phyloP scores from a whole-genome alignment of 106 monocot genomes.

The Dendrobium chrysotoxum region DNA sequence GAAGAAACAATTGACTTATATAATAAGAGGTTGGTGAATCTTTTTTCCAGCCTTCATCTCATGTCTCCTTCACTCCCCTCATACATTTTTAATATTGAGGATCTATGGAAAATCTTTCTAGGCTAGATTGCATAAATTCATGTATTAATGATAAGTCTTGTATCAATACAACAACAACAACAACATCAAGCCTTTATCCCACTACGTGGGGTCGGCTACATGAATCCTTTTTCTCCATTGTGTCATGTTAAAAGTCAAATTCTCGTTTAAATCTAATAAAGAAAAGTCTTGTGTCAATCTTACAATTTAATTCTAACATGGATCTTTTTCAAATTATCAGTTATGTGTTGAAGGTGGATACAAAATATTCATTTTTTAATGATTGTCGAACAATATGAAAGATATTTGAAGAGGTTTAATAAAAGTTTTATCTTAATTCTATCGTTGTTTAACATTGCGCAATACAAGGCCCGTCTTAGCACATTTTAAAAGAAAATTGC shows the following conservation, averaged over 20 bases:
- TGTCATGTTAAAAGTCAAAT: too few relatives aligned
- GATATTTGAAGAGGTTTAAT: background rate
- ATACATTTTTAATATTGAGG: background rate
- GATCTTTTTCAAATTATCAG: background rate
- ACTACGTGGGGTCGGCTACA: too few relatives aligned
- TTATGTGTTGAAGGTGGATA: background rate
- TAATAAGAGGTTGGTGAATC: background rate
- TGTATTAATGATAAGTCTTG: background rate
- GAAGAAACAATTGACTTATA: background rate
- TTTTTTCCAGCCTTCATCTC: background rate
- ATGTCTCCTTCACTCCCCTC: background rate
- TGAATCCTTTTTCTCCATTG: too few relatives aligned
- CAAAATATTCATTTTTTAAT: background rate
- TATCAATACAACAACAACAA: too few relatives aligned
- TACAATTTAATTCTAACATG: background rate
- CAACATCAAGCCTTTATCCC: too few relatives aligned
- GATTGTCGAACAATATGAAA: background rate
- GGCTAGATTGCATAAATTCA: background rate
- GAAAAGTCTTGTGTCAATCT: background rate
- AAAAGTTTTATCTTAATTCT: background rate
- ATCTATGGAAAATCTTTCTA: background rate
- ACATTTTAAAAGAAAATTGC: too few relatives aligned
- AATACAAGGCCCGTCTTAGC: too few relatives aligned
- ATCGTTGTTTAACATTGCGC: too few relatives aligned
- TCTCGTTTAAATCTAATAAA: too few relatives aligned